These are phyloP conservation scores for Viola odorata DNA, from an alignment of 345 rosid genomes.

Conservation along the genomic window DNA sequence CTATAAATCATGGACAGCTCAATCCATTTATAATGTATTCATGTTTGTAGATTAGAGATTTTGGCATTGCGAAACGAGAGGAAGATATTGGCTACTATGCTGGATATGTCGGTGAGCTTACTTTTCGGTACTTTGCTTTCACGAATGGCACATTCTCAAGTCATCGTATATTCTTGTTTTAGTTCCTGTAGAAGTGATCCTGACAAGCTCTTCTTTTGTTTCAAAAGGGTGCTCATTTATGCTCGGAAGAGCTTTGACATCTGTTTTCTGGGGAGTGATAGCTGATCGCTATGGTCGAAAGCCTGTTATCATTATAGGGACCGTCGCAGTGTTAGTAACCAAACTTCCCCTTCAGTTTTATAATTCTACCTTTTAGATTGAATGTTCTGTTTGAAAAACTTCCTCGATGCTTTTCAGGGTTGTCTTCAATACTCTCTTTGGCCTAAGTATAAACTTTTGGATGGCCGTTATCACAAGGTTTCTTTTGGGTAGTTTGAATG, in stretches of 20 bases:
- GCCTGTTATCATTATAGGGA: constrained; percentile 76
- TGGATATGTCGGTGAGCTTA: constrained; percentile 73
- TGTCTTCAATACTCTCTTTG: constrained; percentile 83
- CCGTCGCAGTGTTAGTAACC: constrained; percentile 59
- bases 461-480: constrained; percentile 83
- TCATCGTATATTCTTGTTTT: too few species aligned
- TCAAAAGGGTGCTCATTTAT: constrained; percentile 72
- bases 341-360: background rate
- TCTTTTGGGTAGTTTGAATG: constrained; percentile 84
- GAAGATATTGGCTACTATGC: constrained; percentile 91
- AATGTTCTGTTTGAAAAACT: too few species aligned
- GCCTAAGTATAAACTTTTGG: constrained; percentile 84
- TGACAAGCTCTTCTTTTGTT: constrained; percentile 12
- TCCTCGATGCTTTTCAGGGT: constrained; percentile 44
- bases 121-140: background rate
- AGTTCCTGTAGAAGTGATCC: background rate
- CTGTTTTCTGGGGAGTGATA: constrained; percentile 74
- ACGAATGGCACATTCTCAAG: background rate
- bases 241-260: constrained; percentile 89
- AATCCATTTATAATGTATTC: too few species aligned
- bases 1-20: background rate
- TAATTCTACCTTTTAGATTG: background rate
- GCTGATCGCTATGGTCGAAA: constrained; percentile 93
- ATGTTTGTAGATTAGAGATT: constrained; percentile 55
- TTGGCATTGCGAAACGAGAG: constrained; percentile 61